A percentile compares a stretch with the other conserved stretches of the same genome.
These are phyloP conservation scores for Polymyxa betae DNA, from an alignment of 208 protist genomes.

Conservation along the genomic window DNA sequence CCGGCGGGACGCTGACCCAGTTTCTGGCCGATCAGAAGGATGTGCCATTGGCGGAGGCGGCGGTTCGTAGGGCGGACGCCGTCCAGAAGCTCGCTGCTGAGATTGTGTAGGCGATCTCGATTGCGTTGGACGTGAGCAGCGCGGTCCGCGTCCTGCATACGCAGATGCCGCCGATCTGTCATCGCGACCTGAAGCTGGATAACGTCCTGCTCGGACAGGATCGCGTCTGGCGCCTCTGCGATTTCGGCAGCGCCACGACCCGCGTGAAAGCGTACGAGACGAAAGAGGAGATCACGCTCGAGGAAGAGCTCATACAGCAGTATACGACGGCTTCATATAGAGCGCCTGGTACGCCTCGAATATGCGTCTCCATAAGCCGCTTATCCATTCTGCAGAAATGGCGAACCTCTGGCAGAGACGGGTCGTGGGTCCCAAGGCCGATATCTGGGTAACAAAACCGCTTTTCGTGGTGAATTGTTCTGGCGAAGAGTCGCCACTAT, in stretches of 20 bases:
- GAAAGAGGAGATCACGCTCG: slow-evolving; percentile 38
- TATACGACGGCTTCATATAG: slow-evolving; percentile 38
- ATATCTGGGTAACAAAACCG: slow-evolving; percentile 38
- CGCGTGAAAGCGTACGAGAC: slow-evolving; percentile 15
- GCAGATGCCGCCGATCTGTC: slow-evolving; percentile 38
- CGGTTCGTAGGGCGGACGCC: neutral
- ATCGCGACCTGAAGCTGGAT: slow-evolving; percentile 58
- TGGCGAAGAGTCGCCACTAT: neutral
- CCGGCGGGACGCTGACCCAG: slow-evolving; percentile 12
- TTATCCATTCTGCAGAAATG: slow-evolving; percentile 5
- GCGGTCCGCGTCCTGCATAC: slow-evolving; percentile 40
- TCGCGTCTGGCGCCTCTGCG: slow-evolving; percentile 35
- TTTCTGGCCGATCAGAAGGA: neutral
- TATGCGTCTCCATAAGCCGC: neutral
- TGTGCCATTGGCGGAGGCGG: neutral
- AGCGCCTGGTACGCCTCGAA: neutral
- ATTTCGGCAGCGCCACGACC: slow-evolving; percentile 56
- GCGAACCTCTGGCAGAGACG: slow-evolving; percentile 37
- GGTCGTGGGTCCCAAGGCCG: slow-evolving; percentile 34
- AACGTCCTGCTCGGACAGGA: slow-evolving; percentile 31
- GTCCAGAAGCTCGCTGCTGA: neutral
- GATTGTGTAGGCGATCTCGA: neutral
- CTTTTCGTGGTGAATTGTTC: neutral
- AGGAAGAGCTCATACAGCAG: slow-evolving; percentile 41
- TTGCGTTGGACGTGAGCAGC: neutral